Evolutionary conservation across 306 rosid species (phyloP), one percentile per base, ranked within the genome.

Genomic region (Malus fusca): DNA sequence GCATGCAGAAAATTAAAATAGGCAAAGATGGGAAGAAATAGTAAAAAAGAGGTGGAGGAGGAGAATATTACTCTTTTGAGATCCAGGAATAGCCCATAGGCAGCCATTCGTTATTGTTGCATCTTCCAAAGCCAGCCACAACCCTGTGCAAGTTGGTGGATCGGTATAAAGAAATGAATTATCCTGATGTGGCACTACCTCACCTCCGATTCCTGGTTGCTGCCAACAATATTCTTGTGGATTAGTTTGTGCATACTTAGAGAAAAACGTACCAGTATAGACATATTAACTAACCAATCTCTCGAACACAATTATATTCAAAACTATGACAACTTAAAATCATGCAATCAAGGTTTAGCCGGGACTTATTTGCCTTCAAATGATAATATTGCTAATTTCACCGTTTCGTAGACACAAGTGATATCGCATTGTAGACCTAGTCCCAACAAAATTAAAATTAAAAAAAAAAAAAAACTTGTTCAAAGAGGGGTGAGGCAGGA

Each of bases 201-300:
- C 97, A 59, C 98, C 98, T 28, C 98, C 98, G 33, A 95, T 95
- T 19, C 97, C 97, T 8, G 97, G 97, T 95, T 95, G 98, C 98
- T 90, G 96, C 82, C 66, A 80, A 79, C 68, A 53, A 78, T 51
- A 52, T 67, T 58, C 55, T 58, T 40, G 52, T 7, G 71, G 17
- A 53, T 72, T 48, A 77, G 35, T 69, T 42, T 48, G 61, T 55
- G 19, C 77, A 74, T 23, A 79, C 46, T 51, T 15, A 70, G 17
- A 62, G 6, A 28, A 40, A 56, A 28, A 43, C 21, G 46, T 37
- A 65, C 37, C 63, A 31, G 44, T 42, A 5, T 65, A 8, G 30
- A 65, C 35, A 55, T 13, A 25, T 9, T 26, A 71, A 25, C 75
- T 33, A 65, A 23, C 46, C 44, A 65, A 35, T 19, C 43, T 3